A percentile compares a stretch with the other conserved stretches of the same genome.
Evolutionary conservation across 352 stramenopile genomes (phyloP).

Genomic region (Bremia lactucae): DNA sequence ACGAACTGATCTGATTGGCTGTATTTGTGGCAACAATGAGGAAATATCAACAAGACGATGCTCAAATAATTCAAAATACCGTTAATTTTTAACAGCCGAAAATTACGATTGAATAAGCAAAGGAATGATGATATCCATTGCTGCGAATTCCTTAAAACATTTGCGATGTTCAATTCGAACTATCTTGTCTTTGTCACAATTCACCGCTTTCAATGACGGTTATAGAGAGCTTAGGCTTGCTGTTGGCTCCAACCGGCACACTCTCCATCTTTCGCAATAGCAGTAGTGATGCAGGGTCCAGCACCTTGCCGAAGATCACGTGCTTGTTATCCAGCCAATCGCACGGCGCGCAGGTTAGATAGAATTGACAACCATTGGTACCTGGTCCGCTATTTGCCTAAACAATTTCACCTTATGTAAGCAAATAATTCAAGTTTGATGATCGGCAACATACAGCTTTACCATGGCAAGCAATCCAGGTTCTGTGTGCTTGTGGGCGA

Average conservation of each 20-base stretch:
- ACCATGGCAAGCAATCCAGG: constrained; percentile 77
- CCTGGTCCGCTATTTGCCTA: constrained; percentile 91
- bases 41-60: no score
- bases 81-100: no score
- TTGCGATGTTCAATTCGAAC: no score
- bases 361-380: constrained; percentile 93
- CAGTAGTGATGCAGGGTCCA: constrained; percentile 79
- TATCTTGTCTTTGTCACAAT: constrained; percentile 51
- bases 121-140: no score
- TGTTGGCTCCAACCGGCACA: constrained; percentile 70
- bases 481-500: constrained; percentile 76
- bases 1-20: no score
- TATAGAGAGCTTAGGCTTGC: constrained; percentile 83
- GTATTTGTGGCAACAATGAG: no score
- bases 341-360: constrained; percentile 89
- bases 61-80: no score
- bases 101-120: no score
- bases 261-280: constrained; percentile 88
- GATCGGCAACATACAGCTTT: no score
- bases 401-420: no score
- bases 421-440: no score
- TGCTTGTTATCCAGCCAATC: constrained; percentile 95
- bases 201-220: constrained; percentile 85
- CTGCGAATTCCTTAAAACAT: no score
- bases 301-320: constrained; percentile 92